Conservation (phyloP, 2,329 filamentous ascomycete genomes). For the Apiospora arundinis region DNA sequence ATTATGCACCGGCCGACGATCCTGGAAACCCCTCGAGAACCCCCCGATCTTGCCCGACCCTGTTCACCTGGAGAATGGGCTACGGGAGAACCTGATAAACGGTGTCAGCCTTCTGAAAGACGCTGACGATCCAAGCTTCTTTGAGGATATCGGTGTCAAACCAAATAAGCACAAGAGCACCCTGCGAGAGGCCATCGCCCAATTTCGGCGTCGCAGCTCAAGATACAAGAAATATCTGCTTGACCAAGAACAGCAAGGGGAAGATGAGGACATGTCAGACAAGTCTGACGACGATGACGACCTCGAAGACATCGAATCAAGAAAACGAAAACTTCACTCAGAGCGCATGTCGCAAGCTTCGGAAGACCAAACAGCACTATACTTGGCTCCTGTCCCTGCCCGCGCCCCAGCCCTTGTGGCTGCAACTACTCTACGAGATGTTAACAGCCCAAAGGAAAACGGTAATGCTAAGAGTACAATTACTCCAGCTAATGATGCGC, state of each 20-base stretch:
- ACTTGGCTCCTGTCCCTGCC: not conserved
- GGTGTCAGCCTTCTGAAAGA: slow-evolving; percentile 68
- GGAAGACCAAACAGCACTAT: not conserved
- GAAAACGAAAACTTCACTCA: slow-evolving; percentile 24
- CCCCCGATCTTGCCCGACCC: slow-evolving; percentile 56
- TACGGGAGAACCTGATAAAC: slow-evolving; percentile 69
- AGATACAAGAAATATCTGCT: slow-evolving; percentile 48
- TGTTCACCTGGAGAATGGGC: slow-evolving; percentile 54
- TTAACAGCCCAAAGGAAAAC: not conserved
- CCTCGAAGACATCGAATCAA: not conserved
- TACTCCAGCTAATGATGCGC: not conserved
- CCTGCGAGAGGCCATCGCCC: slow-evolving; percentile 62
- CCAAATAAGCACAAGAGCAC: slow-evolving; percentile 63
- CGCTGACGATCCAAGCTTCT: slow-evolving; percentile 59
- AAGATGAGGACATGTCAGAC: slow-evolving; percentile 8
- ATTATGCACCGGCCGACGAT: slow-evolving; percentile 62
- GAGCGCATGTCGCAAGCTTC: slow-evolving; percentile 22
- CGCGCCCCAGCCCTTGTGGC: not conserved
- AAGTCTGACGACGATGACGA: not conserved
- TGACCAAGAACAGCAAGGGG: slow-evolving; percentile 26
- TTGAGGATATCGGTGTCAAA: slow-evolving; percentile 60
- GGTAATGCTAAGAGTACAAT: not conserved
- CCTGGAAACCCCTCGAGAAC: slow-evolving; percentile 50
- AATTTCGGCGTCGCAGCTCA: slow-evolving; percentile 59
- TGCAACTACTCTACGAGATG: not conserved